Conservation (phyloP, 129 eudicot genomes). For the Tanacetum coccineum region DNA sequence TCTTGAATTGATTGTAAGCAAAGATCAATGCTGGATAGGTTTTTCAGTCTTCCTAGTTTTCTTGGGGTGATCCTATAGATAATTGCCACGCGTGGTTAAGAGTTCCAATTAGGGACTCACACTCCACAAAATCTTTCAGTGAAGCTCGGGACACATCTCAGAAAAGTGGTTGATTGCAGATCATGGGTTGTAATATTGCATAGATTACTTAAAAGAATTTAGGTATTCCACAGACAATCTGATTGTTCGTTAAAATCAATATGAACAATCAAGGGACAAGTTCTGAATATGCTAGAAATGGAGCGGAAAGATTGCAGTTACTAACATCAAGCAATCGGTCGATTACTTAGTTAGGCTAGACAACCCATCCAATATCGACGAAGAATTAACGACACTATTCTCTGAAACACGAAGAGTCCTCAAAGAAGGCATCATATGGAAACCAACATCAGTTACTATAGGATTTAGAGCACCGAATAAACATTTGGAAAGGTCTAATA, state of each 20-base stretch:
- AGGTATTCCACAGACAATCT: slow-evolving; percentile 13
- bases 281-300: not conserved
- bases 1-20: slow-evolving; percentile 6
- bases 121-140: slow-evolving; percentile 20
- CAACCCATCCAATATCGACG: not conserved
- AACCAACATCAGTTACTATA: slow-evolving; percentile 3
- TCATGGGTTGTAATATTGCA: slow-evolving; percentile 16
- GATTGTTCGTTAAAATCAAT: slow-evolving; percentile 14
- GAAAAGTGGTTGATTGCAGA: slow-evolving; percentile 5
- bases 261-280: slow-evolving; percentile 11
- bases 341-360: slow-evolving; percentile 19
- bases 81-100: slow-evolving; percentile 11
- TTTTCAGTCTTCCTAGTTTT: slow-evolving; percentile 2
- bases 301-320: slow-evolving; percentile 15
- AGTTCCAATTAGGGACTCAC: slow-evolving; percentile 14
- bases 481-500: slow-evolving; percentile 11
- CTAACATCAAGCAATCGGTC: slow-evolving; percentile 21
- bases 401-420: not conserved
- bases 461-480: not conserved
- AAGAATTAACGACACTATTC: slow-evolving; percentile 5
- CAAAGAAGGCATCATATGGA: slow-evolving; percentile 14
- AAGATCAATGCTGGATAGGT: slow-evolving; percentile 3
- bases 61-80: slow-evolving; percentile 1
- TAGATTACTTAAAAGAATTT: slow-evolving; percentile 11
- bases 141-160: slow-evolving; percentile 16